A percentile compares a stretch with the other conserved stretches of the same genome.
Evolutionary conservation across 495 filamentous ascomycete species (phyloP).

Genomic region (Hypoxylon fragiforme): DNA sequence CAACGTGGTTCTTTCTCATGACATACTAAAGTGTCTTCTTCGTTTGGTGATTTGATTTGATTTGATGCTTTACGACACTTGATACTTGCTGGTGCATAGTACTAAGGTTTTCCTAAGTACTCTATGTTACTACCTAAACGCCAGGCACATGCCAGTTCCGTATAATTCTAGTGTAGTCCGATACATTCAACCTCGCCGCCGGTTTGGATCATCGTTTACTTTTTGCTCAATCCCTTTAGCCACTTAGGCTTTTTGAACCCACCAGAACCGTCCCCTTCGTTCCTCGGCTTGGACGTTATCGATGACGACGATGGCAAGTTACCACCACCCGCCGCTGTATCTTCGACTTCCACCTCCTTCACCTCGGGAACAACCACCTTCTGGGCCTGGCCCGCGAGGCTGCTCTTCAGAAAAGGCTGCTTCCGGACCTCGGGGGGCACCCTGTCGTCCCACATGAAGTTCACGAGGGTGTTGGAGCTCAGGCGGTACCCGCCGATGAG

Average conservation of each 20-base stretch:
- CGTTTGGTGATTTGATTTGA: neutral
- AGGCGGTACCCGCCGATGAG: constrained; percentile 76
- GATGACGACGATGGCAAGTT: constrained; percentile 36
- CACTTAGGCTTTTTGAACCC: constrained; percentile 68
- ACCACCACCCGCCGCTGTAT: constrained; percentile 40
- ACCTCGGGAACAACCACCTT: constrained; percentile 58
- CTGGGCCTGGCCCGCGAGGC: constrained; percentile 67
- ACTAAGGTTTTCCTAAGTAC: no score
- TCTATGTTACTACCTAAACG: constrained; percentile 21
- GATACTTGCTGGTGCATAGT: neutral
- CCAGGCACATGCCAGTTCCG: constrained; percentile 9
- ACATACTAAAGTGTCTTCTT: neutral
- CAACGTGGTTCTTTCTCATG: neutral
- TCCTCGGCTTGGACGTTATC: constrained; percentile 50
- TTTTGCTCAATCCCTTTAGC: constrained; percentile 65
- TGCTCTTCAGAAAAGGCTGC: constrained; percentile 64
- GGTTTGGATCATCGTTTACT: constrained; percentile 36
- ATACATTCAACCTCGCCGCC: neutral
- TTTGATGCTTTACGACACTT: no score
- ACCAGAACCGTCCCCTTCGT: constrained; percentile 49
- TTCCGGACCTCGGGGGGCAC: constrained; percentile 52
- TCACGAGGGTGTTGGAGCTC: constrained; percentile 69
- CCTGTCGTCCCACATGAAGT: constrained; percentile 72
- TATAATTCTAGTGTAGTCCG: neutral
- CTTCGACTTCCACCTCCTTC: constrained; percentile 46